Base-by-base conservation (phyloP, 2,329 filamentous ascomycete genomes). In the Colletotrichum navitas region DNA sequence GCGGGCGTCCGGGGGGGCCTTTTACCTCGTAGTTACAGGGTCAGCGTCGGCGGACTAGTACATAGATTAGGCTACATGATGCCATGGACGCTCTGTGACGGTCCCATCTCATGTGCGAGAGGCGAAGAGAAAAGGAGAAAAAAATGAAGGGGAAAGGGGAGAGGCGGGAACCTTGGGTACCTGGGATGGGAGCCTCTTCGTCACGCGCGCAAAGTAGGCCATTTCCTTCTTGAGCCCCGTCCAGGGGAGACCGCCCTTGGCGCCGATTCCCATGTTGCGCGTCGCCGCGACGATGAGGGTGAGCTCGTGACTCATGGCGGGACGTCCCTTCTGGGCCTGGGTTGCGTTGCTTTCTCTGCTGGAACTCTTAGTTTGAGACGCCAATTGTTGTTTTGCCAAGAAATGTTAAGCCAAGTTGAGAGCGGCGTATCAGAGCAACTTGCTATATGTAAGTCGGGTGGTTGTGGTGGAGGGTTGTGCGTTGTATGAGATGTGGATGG, bases 251-350 rank as follows among this genome's bases (percentile, higher is more conserved):
- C 86, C 88, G 72, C 94, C 94, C 71, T 87, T 86, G 58, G 89
- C 87, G 71, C 96, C 96, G 77, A 99, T 98, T 79, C 96, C 96
- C 85, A 98, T 93, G 77, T 86, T 89, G 63, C 92, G 91, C n/a
- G 95, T 97, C 24, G 95, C 92, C n/a, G 94, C 95, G 77, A 98
- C 94, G 81, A 98, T 92, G 77, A 98, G 89, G n/a, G 94, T 98
- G 65, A 98, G 85, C 75, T 94, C 91, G 73, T 74, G 52, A 63
- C 58, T 66, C 62, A 74, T 71, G 58, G 47, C 21, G 2, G 56
- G 3, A 2, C 29, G 5, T 39, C 21, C 10, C 21, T 52, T 36
- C 12, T 18, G 8, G 21, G 12, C 16, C 18, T 12, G 16, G 16
- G 6, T 12, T 32, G 16, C 0, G n/a, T 7, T 39, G 18, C 16